Evolutionary conservation across 345 rosid genomes (phyloP).

Genomic region (Schrenkiella parvula): DNA sequence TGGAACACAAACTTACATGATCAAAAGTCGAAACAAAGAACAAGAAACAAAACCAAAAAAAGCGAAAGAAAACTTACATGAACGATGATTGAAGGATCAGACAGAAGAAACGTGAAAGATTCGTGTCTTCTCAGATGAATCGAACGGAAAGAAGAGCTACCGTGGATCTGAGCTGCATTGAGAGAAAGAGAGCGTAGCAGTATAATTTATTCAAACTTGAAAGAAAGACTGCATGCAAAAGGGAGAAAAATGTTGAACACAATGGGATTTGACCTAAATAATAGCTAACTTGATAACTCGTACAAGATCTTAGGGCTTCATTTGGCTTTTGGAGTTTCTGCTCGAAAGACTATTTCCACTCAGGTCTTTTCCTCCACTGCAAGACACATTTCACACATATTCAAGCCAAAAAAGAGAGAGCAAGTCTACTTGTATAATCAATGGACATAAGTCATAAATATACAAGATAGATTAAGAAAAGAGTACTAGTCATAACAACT

Average conservation of each 20-base stretch:
- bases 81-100: too few species aligned
- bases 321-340: conserved; percentile 54
- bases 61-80: too few species aligned
- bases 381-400: conserved; percentile 6
- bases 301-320: conserved; percentile 68
- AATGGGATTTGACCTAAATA: background rate
- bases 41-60: too few species aligned
- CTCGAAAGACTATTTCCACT: conserved; percentile 77
- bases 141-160: too few species aligned
- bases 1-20: too few species aligned
- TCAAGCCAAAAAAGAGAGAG: background rate
- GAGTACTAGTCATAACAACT: too few species aligned
- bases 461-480: background rate
- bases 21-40: too few species aligned
- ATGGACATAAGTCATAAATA: background rate
- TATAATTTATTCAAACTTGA: too few species aligned
- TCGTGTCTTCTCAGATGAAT: too few species aligned
- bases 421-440: background rate
- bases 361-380: conserved; percentile 81
- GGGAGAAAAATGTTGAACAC: background rate
- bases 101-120: too few species aligned
- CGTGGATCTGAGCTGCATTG: too few species aligned
- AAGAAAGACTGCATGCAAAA: background rate
- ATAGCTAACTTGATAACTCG: conserved; percentile 64
- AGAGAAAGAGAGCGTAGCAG: too few species aligned